These are phyloP conservation scores for Chrysoporthe deuterocubensis DNA, from an alignment of 2,329 filamentous ascomycete species.

Conservation along the genomic window DNA sequence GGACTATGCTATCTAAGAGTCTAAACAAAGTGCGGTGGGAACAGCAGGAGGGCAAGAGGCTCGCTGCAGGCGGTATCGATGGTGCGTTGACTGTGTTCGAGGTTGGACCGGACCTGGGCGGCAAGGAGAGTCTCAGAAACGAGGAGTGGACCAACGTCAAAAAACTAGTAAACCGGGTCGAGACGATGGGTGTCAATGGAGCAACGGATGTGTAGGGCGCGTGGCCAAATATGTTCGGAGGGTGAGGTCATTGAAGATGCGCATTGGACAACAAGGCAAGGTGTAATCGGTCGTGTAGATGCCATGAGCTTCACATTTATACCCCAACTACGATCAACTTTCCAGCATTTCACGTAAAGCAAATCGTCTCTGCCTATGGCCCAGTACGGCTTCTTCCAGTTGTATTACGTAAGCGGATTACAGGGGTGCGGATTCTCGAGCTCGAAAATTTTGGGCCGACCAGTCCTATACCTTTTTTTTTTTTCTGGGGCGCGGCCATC, in stretches of 20 bases:
- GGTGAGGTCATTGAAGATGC: constrained; percentile 11
- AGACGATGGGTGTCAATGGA: constrained; percentile 61
- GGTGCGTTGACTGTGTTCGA: constrained; percentile 92
- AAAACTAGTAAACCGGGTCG: constrained; percentile 79
- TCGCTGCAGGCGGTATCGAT: constrained; percentile 91
- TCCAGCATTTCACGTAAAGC: not conserved
- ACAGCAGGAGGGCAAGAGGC: constrained; percentile 79
- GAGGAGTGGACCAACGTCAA: constrained; percentile 96
- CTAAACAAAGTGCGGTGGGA: constrained; percentile 97
- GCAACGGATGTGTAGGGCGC: constrained; percentile 44
- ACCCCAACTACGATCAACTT: constrained; percentile 15
- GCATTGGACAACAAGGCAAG: constrained; percentile 19
- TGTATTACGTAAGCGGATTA: not conserved
- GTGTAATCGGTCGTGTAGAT: constrained; percentile 14
- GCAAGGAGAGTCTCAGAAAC: constrained; percentile 78
- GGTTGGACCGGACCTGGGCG: constrained; percentile 79
- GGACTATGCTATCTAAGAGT: constrained; percentile 77
- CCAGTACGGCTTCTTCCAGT: not conserved
- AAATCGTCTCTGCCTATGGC: not conserved
- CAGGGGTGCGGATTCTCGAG: constrained; percentile 2
- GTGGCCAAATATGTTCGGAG: constrained; percentile 8
- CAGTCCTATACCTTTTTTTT: not conserved
- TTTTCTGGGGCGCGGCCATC: not conserved
- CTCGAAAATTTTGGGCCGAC: constrained; percentile 5
- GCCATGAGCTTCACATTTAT: constrained; percentile 27